These are phyloP conservation scores for Trametes cingulata DNA, from an alignment of 768 basidiomycete genomes.

Conservation along the genomic window DNA sequence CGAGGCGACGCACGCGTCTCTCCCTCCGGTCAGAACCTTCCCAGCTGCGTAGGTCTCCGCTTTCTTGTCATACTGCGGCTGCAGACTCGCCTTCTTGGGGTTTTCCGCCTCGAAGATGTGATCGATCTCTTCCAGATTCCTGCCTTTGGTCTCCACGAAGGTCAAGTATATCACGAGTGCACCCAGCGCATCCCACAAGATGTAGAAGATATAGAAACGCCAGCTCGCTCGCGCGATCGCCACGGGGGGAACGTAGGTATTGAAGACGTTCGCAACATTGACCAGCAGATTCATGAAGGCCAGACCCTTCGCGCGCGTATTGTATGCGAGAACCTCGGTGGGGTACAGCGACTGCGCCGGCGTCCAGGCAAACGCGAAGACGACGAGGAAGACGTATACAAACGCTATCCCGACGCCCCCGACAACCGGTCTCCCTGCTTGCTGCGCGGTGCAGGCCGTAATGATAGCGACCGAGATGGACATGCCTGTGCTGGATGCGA, in stretches of 20 bases:
- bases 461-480: constrained; percentile 33
- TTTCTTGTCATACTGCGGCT: background rate
- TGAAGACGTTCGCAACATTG: constrained; percentile 70
- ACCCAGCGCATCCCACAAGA: constrained; percentile 62
- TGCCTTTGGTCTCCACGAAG: constrained; percentile 68
- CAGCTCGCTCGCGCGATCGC: constrained; percentile 54
- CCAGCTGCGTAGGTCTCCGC: background rate
- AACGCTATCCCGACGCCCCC: constrained; percentile 34
- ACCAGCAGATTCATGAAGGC: constrained; percentile 71
- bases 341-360: constrained; percentile 65
- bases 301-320: constrained; percentile 67
- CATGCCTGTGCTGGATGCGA: constrained; percentile 32
- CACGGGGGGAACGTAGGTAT: constrained; percentile 79
- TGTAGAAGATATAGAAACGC: constrained; percentile 51
- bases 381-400: constrained; percentile 27
- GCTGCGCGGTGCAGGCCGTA: constrained; percentile 35
- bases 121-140: constrained; percentile 24
- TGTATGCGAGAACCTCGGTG: constrained; percentile 79
- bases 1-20: too few species aligned
- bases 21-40: too few species aligned
- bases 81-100: constrained; percentile 20
- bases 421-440: constrained; percentile 28
- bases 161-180: constrained; percentile 55
- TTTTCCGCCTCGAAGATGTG: constrained; percentile 22
- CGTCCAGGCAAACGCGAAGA: constrained; percentile 34